phyloP scores from a whole-genome alignment of 768 basidiomycete genomes.

The Trametes villosa region DNA sequence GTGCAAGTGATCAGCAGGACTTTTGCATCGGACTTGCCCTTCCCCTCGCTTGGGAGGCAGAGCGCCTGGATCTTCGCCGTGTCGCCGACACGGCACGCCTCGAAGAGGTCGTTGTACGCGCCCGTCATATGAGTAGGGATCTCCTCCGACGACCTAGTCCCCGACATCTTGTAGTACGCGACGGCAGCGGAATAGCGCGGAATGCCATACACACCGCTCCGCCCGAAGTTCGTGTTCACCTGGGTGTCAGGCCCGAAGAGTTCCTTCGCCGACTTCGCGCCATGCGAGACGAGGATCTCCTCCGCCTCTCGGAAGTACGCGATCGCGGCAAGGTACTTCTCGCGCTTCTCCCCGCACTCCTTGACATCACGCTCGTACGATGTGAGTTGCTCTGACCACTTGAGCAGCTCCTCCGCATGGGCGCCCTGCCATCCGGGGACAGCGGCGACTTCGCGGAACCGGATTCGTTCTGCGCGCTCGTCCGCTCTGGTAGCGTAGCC shows the following conservation, averaged over 20 bases:
- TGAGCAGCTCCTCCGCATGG: neutral
- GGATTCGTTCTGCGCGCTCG: neutral
- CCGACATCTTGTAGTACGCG: neutral
- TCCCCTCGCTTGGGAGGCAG: conserved; percentile 50
- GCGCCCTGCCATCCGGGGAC: conserved; percentile 5
- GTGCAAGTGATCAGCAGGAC: conserved; percentile 52
- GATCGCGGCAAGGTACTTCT: neutral
- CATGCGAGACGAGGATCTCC: conserved; percentile 36
- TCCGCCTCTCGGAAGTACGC: conserved; percentile 40
- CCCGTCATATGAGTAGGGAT: conserved; percentile 10
- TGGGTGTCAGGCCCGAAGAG: conserved; percentile 37
- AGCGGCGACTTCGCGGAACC: neutral
- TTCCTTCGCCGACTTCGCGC: conserved; percentile 50
- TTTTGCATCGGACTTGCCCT: conserved; percentile 26
- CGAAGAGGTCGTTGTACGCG: conserved; percentile 57
- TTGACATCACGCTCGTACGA: neutral
- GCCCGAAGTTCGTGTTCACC: neutral
- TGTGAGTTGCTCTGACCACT: neutral
- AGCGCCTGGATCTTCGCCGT: conserved; percentile 53
- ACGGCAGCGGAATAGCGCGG: neutral
- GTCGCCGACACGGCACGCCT: conserved; percentile 58
- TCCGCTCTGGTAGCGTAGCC: conserved; percentile 2
- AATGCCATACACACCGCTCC: no score
- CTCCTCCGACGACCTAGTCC: neutral
- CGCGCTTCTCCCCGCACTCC: conserved; percentile 34